phyloP scores from a whole-genome alignment of 257 asterid genomes.

The Leptodermis oblonga region DNA sequence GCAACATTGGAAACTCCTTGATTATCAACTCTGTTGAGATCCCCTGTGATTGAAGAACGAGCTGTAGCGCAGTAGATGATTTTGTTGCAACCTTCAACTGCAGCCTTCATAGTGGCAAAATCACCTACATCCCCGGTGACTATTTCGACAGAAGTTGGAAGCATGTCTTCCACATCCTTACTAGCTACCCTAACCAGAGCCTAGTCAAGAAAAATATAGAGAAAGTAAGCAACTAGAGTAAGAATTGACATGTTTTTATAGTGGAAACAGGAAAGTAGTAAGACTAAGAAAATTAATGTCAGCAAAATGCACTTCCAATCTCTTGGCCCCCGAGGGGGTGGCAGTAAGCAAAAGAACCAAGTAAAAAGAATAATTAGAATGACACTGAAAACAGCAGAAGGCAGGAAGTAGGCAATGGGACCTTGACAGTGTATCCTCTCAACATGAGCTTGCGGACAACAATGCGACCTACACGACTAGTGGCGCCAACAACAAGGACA shows the following conservation, averaged over 20 bases:
- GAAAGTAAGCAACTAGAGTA: too few species aligned
- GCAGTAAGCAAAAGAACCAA: too few species aligned
- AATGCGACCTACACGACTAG: conserved; percentile 94
- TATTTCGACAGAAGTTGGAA: conserved; percentile 87
- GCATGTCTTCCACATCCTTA: conserved; percentile 69
- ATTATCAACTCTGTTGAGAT: conserved; percentile 84
- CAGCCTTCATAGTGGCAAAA: conserved; percentile 61
- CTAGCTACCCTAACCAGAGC: conserved; percentile 85
- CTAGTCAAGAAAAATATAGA: conserved; percentile 39
- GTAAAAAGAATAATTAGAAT: not conserved
- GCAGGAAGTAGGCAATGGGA: conserved; percentile 10
- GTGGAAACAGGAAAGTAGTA: not conserved
- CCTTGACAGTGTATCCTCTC: conserved; percentile 94
- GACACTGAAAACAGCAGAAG: not conserved
- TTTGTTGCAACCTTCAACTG: conserved; percentile 83
- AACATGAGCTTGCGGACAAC: conserved; percentile 93
- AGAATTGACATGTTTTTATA: too few species aligned
- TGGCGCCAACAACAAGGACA: conserved; percentile 91
- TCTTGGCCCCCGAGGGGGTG: not conserved
- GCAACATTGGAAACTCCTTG: conserved; percentile 86
- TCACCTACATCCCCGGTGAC: conserved; percentile 94
- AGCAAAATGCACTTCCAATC: not conserved
- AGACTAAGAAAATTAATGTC: not conserved
- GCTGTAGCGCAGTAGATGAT: conserved; percentile 94
- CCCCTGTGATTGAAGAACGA: conserved; percentile 86